Base-by-base conservation (phyloP, 805 yeast species). In the Yarrowia sp. region DNA sequence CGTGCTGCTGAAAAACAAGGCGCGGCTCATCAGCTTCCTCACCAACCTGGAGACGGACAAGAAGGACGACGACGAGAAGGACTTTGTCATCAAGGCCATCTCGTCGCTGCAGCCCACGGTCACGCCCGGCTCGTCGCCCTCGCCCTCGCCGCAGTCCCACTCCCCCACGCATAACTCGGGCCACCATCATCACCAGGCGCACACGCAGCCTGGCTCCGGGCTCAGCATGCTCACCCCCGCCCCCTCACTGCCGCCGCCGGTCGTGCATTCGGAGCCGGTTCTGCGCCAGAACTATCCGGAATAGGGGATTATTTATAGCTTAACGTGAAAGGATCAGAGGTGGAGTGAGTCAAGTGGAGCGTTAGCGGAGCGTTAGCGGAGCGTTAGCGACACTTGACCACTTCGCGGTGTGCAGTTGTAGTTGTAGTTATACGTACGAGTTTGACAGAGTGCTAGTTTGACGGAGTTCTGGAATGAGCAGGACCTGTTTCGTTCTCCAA, bases 1-100 rank as follows among this genome's bases (percentile, higher is more conserved):
- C 72, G 88, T 93, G 19, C 77, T 94, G 66, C 82, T 85, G 47
- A 91, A 92, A 70, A 94, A 94, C 73, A 84, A 90, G 69, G 87
- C 84, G 39, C 89, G 88, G 69, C 80, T 93, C 65, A 72, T 92
- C 36, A 78, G 78, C 31, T 90, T 89, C 70, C 80, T 93, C 63
- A 81, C 82, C 49, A 80, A 78, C 36, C 89, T 91, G 70, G 84
- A 82, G 62, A 79, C 84, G 12, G 81, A 78, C 36, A 75, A 84
- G 69, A 78, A 82, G 66, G 89, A 86, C 53, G 90, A 86, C 69
- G 78, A 83, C 62, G 99, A 94, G 73, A 85, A 87, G 68, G 88
- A 84, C 62, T 94, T 87, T 72, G 85, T 94, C 31, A 78, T 90
- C 47, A 83, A 82, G 63, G 89, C 88, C 66, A 88, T 93, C 59